Conservation (phyloP, 179 eudicot species). For the Silene coronaria region DNA sequence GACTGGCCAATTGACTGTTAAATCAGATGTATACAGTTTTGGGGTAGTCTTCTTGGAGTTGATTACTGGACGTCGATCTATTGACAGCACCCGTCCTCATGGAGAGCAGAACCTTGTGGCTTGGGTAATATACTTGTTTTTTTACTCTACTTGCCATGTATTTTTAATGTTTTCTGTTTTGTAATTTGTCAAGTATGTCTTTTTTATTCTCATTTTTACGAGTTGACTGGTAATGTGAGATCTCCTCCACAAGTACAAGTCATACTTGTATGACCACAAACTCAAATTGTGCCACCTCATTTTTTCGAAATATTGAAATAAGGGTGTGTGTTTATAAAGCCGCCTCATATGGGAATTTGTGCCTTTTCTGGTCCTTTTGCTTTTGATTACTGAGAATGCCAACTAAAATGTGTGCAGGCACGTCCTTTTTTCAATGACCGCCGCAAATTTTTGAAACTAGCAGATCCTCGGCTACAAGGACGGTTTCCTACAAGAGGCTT, state of each 20-base stretch:
- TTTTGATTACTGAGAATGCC: background rate
- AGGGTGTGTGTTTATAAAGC: background rate
- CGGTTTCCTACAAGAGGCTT: slow-evolving; percentile 74
- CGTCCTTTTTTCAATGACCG: slow-evolving; percentile 78
- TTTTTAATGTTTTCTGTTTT: background rate
- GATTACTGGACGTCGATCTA: slow-evolving; percentile 61
- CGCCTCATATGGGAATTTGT: background rate
- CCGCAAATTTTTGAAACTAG: slow-evolving; percentile 52
- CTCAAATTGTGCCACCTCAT: background rate
- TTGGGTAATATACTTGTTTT: slow-evolving; percentile 37
- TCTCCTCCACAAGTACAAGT: background rate
- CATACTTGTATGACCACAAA: background rate
- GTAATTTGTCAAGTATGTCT: background rate
- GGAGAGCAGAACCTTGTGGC: slow-evolving; percentile 61
- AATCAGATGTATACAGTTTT: slow-evolving; percentile 66
- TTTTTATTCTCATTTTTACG: background rate
- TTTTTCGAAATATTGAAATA: background rate
- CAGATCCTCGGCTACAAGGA: slow-evolving; percentile 71
- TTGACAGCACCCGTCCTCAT: slow-evolving; percentile 46
- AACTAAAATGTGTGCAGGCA: slow-evolving; percentile 44
- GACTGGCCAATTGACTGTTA: slow-evolving; percentile 68
- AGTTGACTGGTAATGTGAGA: no score
- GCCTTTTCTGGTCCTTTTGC: background rate
- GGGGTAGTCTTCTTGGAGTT: slow-evolving; percentile 66
- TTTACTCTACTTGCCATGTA: background rate